Base-by-base conservation (phyloP, 129 eudicot species). In the Flaveria linearis region DNA sequence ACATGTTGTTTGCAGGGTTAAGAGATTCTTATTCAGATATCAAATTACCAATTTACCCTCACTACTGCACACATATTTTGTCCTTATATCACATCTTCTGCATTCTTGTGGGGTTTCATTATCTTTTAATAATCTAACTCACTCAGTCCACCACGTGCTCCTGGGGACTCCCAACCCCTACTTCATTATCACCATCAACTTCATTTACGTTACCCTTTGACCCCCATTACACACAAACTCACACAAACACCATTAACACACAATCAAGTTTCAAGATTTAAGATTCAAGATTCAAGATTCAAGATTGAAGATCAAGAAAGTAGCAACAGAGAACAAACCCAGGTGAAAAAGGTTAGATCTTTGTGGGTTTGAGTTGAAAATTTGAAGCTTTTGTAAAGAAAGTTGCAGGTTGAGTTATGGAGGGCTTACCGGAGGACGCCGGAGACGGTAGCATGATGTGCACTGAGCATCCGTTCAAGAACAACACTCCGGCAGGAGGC, bases 131-230 rank as follows among this genome's bases (percentile, higher is more conserved):
- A 52, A 82, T 82, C 82, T 52, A 85, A 71, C 66, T 75, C 15
- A 73, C 77, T 86, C 97, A 88, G 95, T 65, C 58, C 52, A 83
- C 84, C 97, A 91, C 97, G 97, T 91, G 97, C 92, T 81, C 79
- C 92, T 82, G 87, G 86, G 87, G 72, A 81, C 91, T 86, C 64
- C 57, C 81, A 71, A 47, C 84, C 57, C 86, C 84, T 61, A 76
- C 85, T 82, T 79, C 80, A 75, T 82, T 86, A 80, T 88, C 78
- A 26, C 3, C 41, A 18, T 62, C 62, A 28, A 62, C 30, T 74
- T 61, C 85, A 86, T 77, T 81, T 72, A 73, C 69, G 69, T 30
- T 63, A 63, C 77, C 64, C 75, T 50, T 79, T 83, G 77, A 83
- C 82, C 74, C 7, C 41, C 41, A 36, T 36, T 5, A 36, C 41